These are phyloP conservation scores for Usnea hakonensis DNA, from an alignment of 495 filamentous ascomycete genomes.

Conservation along the genomic window DNA sequence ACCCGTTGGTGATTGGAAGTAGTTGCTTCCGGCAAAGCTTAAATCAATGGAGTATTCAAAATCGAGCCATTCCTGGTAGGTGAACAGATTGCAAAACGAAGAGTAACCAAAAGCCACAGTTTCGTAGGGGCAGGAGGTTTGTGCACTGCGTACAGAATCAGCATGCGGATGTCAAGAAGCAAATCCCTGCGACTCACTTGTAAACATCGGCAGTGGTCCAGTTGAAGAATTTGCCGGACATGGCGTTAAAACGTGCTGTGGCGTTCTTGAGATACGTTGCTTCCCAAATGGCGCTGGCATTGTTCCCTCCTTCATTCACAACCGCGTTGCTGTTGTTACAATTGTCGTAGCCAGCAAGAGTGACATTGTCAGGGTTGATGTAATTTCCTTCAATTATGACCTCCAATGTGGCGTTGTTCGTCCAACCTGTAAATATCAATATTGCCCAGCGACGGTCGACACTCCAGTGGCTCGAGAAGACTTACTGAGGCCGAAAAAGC, in stretches of 20 bases:
- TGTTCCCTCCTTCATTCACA: constrained; percentile 23
- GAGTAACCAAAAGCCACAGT: constrained; percentile 53
- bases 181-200: constrained; percentile 18
- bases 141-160: constrained; percentile 31
- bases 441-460: not conserved
- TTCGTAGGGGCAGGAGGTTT: constrained; percentile 50
- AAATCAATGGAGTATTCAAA: constrained; percentile 53
- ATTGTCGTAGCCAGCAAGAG: constrained; percentile 32
- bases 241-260: constrained; percentile 38
- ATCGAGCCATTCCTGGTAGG: constrained; percentile 47
- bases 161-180: not conserved
- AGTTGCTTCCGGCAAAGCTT: constrained; percentile 49
- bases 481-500: constrained; percentile 48
- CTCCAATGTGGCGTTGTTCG: constrained; percentile 44
- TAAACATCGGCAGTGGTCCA: constrained; percentile 46
- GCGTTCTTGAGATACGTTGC: constrained; percentile 41
- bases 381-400: constrained; percentile 39
- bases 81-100: constrained; percentile 48
- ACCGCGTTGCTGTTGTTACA: constrained; percentile 28
- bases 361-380: constrained; percentile 32
- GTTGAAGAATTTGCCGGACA: constrained; percentile 40
- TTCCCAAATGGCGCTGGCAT: constrained; percentile 33
- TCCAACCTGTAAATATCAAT: constrained; percentile 33
- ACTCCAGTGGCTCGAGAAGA: not conserved
- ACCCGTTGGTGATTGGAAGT: constrained; percentile 52